Base-by-base conservation (phyloP, 169 alveolate genomes). In the Cystoisospora suis region DNA sequence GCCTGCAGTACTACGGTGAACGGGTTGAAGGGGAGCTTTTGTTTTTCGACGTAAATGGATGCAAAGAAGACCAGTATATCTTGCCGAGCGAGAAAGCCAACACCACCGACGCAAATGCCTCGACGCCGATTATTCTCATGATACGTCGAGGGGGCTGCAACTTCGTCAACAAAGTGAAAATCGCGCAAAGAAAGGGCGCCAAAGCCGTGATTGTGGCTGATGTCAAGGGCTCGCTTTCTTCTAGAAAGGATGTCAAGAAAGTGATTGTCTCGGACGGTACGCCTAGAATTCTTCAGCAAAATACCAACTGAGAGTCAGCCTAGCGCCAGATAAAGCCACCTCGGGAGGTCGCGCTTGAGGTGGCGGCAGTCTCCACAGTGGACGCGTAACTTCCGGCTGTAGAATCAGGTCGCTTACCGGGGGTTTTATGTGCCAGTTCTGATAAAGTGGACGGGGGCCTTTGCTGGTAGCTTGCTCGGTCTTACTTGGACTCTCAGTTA, bases 111-210 rank as follows among this genome's bases (percentile, higher is more conserved):
- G 58, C 79, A 27, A 56, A 6, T 17, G 9, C 75, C 29, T 20
- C 49, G 27, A 9, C 70, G 27, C 88, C 88, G 5, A 5, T 65
- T 29, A 85, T 85, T 23, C 87, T 85, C 42, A 85, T 85, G 90
- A 29, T 85, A 3, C 75, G 83, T 3, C 79, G 90, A 20, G 90
- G 90, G 3, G 88, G 58, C 23, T 86, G 91, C 34, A 49, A 86
- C 53, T 86, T 86, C 29, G 75, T 86, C 3, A 40, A 9, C 29
- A 86, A 86, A 65, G 58, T 72, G 4, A 32, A 38, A 32, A 47
- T 86, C n/a, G 91, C 91, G 15, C 72, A 86, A 36, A 61, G 38
- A 9, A 86, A 86, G n/a, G 86, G 69, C 1, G 91, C 91, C 2
- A 61, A 61, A 32, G 91, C 91, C 7, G 86, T 86, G 7, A 86